Evolutionary conservation across 1,139 yeast genomes (phyloP), one percentile per base, ranked within the genome.

Genomic region (Petasospora rhodanensis): DNA sequence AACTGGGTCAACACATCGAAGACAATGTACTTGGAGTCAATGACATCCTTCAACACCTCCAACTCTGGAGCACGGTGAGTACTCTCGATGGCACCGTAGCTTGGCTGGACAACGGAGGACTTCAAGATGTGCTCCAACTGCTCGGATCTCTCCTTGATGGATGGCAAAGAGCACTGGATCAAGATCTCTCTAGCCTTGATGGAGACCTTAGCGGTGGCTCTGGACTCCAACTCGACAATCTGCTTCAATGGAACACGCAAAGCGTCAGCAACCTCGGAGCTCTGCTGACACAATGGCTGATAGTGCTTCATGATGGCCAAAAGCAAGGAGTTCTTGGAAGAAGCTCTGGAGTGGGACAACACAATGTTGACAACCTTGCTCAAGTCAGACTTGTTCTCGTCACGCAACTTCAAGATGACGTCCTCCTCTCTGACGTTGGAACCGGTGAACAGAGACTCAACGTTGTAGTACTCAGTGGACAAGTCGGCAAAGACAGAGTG

Each of bases 1-100:
- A 93, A 91, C 64, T 86, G 96, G 22, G 94, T 73, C 57, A 91
- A 73, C 23, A 93, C 98, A 58, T 91, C 99, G 58, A 89, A 91
- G 13, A 91, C 97, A 40, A 91, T 86, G 64, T 86, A 94, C 59
- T 85, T 87, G 31, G 97, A 87, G 57, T 91, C 98, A 47, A 91
- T 91, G 39, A 91, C 93, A 60, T 91, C 97, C 51, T 80, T 79
- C 47, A 91, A 73, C 37, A 84, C 70, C 28, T 79, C 81, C 54
- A 82, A 65, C 53, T 81, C 83, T 25, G 99, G 99, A 44, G 79
- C 76, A 45, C 86, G 73, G 56, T 87, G 93, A 52, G 76, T 76
- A 35, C 81, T 74, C 50, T 72, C 70, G 34, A 81, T 74, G 52
- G 86, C 94, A 51, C 97, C 97, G 54, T 89, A 91, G 18, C 81